Base-by-base conservation (phyloP, 2,329 filamentous ascomycete species). In the Aspergillus jensenii region DNA sequence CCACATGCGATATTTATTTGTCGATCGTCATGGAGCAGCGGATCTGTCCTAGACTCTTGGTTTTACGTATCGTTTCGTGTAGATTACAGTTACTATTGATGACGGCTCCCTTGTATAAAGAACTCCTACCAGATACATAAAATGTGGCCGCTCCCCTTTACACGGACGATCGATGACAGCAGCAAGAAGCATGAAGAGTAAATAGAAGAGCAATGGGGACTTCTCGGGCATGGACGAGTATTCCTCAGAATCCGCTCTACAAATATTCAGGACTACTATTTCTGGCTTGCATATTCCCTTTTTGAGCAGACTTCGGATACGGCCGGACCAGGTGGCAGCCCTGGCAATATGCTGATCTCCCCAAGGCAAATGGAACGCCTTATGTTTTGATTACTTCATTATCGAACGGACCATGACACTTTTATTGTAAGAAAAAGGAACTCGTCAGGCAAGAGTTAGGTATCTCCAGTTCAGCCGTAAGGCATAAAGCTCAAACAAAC, bases 361-460 rank as follows among this genome's bases (percentile, higher is more conserved):
- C 40, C 17, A 17, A 11, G 40, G 40, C n/a, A 43, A 4, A 17
- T 21, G 17, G 43, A 15, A 35, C 27, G 31, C n/a, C 27, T 19
- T 35, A 15, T 3, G n/a, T 48, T n/a, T 15, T 37, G 27, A 37
- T 48, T 48, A 48, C 45, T 48, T 48, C 45, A 21, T 48, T 48
- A 46, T 31, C n/a, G 35, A 33, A 48, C 27, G 45, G 45, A 48
- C 35, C 40, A 53, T 44, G 40, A 46, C 50, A 46, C 50, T 53
- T 53, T 53, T 45, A 44, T 31, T 44, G 25, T 27, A 37, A 45
- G 27, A 37, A 45, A n/a, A 37, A 37, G 31, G 17, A 43, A 43
- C 39, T 52, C 25, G 49, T 35, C 12, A 53, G 31, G 50, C 17
- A 48, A 53, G 40, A 23, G 37, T 41, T 21, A 33, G 17, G 15